A percentile compares a stretch with the other conserved stretches of the same genome.
phyloP scores from a whole-genome alignment of 2,329 filamentous ascomycete genomes.

The Penicillium sp. region DNA sequence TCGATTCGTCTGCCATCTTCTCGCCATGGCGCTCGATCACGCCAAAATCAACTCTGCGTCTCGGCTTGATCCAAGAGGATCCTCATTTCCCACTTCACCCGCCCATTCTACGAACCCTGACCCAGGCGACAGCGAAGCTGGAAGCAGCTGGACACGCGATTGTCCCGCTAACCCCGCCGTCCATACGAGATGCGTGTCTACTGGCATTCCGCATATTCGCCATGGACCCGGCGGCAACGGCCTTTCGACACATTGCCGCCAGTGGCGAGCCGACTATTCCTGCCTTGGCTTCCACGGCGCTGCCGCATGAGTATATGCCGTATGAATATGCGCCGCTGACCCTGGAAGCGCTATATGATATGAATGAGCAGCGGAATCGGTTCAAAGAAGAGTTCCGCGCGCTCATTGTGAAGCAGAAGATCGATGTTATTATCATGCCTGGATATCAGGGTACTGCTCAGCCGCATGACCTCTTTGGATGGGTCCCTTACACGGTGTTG shows the following conservation, averaged over 20 bases:
- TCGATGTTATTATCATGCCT: conserved; percentile 53
- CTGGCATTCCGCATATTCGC: conserved; percentile 15
- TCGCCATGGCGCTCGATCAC: conserved; percentile 26
- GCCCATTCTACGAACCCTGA: conserved; percentile 13
- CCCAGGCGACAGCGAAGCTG: conserved; percentile 6
- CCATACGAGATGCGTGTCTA: conserved; percentile 8
- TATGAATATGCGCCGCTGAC: conserved; percentile 18
- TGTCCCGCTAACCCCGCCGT: conserved; percentile 1
- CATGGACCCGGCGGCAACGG: conserved; percentile 16
- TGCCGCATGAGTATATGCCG: conserved; percentile 14
- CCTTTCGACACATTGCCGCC: conserved; percentile 31
- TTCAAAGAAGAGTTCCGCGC: conserved; percentile 42
- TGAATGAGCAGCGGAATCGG: conserved; percentile 40
- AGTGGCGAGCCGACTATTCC: conserved; percentile 40
- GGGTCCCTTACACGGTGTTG: conserved; percentile 40
- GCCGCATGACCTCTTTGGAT: conserved; percentile 49
- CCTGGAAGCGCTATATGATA: conserved; percentile 43
- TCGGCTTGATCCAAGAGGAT: conserved; percentile 17
- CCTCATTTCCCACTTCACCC: conserved; percentile 18
- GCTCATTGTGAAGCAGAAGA: conserved; percentile 38
- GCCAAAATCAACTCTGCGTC: conserved; percentile 6
- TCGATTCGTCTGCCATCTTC: conserved; percentile 25
- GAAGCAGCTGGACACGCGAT: conserved; percentile 10
- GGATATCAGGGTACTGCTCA: conserved; percentile 52
- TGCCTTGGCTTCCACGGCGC: conserved; percentile 16